Evolutionary conservation across 768 basidiomycete species (phyloP).

Genomic region (Tylopilus vinaceipallidus): DNA sequence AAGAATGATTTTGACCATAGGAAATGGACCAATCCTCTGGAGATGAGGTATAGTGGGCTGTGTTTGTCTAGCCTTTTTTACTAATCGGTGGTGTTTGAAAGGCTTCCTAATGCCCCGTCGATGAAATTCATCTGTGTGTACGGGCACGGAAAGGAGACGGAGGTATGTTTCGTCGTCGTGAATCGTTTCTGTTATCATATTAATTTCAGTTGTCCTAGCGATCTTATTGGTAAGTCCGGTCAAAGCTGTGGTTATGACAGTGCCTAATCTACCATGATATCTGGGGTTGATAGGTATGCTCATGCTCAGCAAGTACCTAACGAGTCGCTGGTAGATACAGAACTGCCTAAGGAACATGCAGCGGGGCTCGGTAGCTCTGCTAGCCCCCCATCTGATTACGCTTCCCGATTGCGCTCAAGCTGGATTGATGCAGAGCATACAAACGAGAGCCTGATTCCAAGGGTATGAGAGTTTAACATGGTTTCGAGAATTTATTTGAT

Average conservation of each 20-base stretch:
- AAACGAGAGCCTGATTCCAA: slow-evolving; percentile 56
- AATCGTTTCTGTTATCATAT: neutral
- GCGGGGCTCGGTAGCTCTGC: slow-evolving; percentile 41
- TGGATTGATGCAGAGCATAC: slow-evolving; percentile 89
- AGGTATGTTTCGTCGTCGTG: slow-evolving; percentile 45
- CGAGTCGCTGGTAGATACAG: slow-evolving; percentile 47
- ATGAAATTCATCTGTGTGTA: slow-evolving; percentile 94
- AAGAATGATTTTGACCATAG: slow-evolving; percentile 68
- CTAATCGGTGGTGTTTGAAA: slow-evolving; percentile 24
- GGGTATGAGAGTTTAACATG: slow-evolving; percentile 33
- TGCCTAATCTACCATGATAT: neutral
- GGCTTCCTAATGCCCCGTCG: slow-evolving; percentile 85
- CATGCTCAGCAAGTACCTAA: slow-evolving; percentile 68
- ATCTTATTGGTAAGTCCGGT: slow-evolving; percentile 72
- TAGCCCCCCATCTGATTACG: slow-evolving; percentile 53
- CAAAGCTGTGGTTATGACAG: neutral
- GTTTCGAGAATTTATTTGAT: neutral
- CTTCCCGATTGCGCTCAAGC: slow-evolving; percentile 47
- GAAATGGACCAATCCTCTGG: slow-evolving; percentile 93
- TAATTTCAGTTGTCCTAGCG: slow-evolving; percentile 43
- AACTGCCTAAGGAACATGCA: slow-evolving; percentile 44
- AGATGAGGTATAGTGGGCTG: slow-evolving; percentile 51
- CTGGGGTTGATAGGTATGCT: slow-evolving; percentile 54
- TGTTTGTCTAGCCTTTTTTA: neutral
- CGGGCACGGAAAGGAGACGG: slow-evolving; percentile 94